Base-by-base conservation (phyloP, 371 early-diverging fungal species). In the Saksenaea oblongispora region DNA sequence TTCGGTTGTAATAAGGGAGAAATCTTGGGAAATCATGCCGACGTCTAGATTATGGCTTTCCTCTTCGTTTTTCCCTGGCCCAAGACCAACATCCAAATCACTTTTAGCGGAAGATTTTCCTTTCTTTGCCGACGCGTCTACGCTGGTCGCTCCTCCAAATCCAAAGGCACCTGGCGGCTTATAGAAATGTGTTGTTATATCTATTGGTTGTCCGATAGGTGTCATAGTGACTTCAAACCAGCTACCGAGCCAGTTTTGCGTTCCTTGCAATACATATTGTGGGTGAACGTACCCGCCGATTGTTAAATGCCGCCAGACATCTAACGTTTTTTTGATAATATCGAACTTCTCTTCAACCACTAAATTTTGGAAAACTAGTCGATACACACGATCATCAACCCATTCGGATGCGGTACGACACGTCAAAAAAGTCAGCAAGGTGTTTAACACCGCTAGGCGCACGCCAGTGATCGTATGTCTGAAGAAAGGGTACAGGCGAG, bases 401-500 rank as follows among this genome's bases (percentile, higher is more conserved):
- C 96, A 97, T 34, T 82, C 85, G 14, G 79, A 70, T 9, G 82
- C 76, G 0, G 81, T 80, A 4, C 80, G 80, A 64, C 93, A 81
- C 41, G 89, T 89, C 13, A 94, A 76, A 58, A 97, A 88, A 0
- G 94, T 90, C 55, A 80, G 47, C 3, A 97, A 71, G 0, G 95
- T 93, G 28, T 91, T 87, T 39, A 98, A 69, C 0, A 95, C 95
- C 0, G 98, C 94, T 1, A 82, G 64, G 1, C 98, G 91, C 4
- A 98, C 98, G 28, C 91, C 84, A 0, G 89, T 83, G 53, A 96
- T 91, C 0, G 95, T 91, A 65, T 98, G 98, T 36, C 98, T 88
- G 75, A 98, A 93, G 73, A 97, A 97, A 9, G 95, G 95, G 63
- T 89, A 93, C 35, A 98, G 82, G 10, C 93, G 85, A 22, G 97